A percentile compares a stretch with the other conserved stretches of the same genome.
Evolutionary conservation across 83 land plant species (phyloP).

Genomic region (Thuja plicata): DNA sequence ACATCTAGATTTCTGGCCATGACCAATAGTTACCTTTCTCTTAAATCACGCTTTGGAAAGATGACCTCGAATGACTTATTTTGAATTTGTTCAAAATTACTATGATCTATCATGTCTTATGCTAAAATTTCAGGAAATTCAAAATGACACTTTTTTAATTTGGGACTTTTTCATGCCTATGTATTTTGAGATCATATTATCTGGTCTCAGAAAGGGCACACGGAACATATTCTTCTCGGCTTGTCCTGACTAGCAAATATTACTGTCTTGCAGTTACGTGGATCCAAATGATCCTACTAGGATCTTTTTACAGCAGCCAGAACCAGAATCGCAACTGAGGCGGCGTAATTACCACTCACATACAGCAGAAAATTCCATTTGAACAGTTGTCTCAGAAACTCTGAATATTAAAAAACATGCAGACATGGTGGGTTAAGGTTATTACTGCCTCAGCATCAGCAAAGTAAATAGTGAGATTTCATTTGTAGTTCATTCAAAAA

Average conservation of each 20-base stretch:
- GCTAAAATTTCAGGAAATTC: not conserved
- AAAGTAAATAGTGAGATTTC: not conserved
- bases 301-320: slow-evolving; percentile 89
- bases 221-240: not conserved
- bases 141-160: not conserved
- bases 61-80: not conserved
- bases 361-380: slow-evolving; percentile 26
- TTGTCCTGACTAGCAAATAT: not conserved
- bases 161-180: not conserved
- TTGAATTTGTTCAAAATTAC: not conserved
- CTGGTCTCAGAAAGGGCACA: not conserved
- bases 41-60: not conserved
- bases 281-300: slow-evolving; percentile 95
- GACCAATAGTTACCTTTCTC: not conserved
- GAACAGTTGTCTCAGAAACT: not conserved
- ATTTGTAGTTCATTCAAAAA: not conserved
- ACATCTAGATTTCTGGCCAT: no score
- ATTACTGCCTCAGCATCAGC: not conserved
- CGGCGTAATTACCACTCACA: slow-evolving; percentile 66
- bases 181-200: not conserved
- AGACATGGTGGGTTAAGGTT: not conserved
- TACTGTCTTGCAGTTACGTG: slow-evolving; percentile 69
- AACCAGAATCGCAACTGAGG: slow-evolving; percentile 74
- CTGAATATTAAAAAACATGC: not conserved
- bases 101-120: not conserved